Base-by-base conservation (phyloP, 495 filamentous ascomycete genomes). In the Jackrogersella multiformis region DNA sequence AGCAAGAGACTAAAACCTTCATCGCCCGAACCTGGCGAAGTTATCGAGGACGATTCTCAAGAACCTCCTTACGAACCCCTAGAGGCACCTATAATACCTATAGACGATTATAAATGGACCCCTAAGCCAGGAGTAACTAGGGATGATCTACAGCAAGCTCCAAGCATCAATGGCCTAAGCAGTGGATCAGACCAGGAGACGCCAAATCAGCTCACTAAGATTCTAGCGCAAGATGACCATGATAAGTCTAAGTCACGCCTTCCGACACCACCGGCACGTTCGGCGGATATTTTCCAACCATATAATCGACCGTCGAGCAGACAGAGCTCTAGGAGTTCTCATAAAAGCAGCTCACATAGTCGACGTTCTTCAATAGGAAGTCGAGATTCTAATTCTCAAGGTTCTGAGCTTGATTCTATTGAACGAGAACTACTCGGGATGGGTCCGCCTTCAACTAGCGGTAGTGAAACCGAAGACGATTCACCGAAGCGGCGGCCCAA, bases 11-110 rank as follows among this genome's bases (percentile, higher is more conserved):
- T 53, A 3, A 63, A 38, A 51, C 44, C 48, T 26, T 38, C 35
- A 36, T 75, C 73, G 24, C 73, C 73, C 28, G 73, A 75, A 23
- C 73, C 70, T 21, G 73, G 73, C n/a, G 73, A 75, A 46, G 61
- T 75, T 24, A 53, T 70, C 30, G 70, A 75, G 23, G 23, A 34
- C 18, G 64, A 66, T 8, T 53, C 52, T 38, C 57, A 71, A 38
- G 55, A 55, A 34, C 21, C 63, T 16, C 35, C 66, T 26, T 54
- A 70, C 46, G 38, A 66, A 42, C 56, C 56, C n/a, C 30, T 59
- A 13, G 41, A 63, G 16, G 41, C 38, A 1, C 23, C 34, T 0
- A 5, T 4, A 6, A 8, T 56, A n/a, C 21, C 36, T 15, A 15
- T 7, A 1, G 28, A 35, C 20, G 38, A 46, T 32, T 2, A 9